Percentiles rank a stretch among this genome's conserved stretches.
Evolutionary conservation across 495 filamentous ascomycete species (phyloP).

Genomic region (Neurospora sp.): DNA sequence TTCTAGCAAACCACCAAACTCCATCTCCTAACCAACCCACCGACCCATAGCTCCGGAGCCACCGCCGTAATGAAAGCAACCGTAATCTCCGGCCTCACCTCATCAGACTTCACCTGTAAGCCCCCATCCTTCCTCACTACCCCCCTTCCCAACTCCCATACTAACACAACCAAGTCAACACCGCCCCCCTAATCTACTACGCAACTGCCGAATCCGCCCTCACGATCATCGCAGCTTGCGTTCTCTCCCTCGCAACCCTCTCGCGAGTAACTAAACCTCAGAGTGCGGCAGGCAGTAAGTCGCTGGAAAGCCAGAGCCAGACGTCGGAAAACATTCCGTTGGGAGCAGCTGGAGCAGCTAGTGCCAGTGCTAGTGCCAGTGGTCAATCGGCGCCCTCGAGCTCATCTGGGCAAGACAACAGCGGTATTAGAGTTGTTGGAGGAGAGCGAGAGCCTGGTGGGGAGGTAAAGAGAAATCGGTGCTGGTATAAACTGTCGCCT

Average conservation of each 20-base stretch:
- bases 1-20: not conserved
- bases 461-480: not conserved
- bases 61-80: slow-evolving; percentile 23
- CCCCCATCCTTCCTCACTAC: not conserved
- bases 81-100: slow-evolving; percentile 15
- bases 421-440: not conserved
- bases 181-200: slow-evolving; percentile 22
- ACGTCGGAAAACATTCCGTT: not conserved
- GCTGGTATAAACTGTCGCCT: not conserved
- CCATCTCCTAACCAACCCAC: not conserved
- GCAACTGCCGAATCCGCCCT: slow-evolving; percentile 23
- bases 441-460: not conserved
- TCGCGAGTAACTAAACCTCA: slow-evolving; percentile 11
- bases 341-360: not conserved
- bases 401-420: not conserved
- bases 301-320: not conserved
- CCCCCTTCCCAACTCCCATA: not conserved
- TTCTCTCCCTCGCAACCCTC: slow-evolving; percentile 25
- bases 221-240: slow-evolving; percentile 29
- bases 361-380: not conserved
- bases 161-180: slow-evolving; percentile 8
- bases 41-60: slow-evolving; percentile 15
- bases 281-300: slow-evolving; percentile 5
- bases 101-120: slow-evolving; percentile 19
- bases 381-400: not conserved